These are phyloP conservation scores for Chlorella sp. DNA, from an alignment of 139 green algal species.

Conservation along the genomic window DNA sequence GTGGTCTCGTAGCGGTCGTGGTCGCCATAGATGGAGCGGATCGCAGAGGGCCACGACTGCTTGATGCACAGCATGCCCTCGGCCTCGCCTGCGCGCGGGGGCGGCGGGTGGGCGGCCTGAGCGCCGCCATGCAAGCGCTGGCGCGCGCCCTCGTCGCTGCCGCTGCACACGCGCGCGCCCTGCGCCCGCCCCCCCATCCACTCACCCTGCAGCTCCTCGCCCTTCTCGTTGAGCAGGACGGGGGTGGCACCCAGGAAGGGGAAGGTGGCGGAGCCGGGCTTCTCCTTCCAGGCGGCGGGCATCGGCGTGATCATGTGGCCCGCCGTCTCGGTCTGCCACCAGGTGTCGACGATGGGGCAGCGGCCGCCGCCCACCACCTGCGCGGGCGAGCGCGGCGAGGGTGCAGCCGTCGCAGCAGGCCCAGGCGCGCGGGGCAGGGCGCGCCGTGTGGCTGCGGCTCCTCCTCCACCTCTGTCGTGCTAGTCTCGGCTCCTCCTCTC, in stretches of 20 bases:
- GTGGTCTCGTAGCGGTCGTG: slow-evolving; percentile 77
- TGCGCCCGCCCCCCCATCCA: neutral
- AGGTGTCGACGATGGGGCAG: slow-evolving; percentile 96
- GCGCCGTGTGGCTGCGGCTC: too few species aligned
- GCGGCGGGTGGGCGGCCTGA: neutral
- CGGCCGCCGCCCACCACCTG: slow-evolving; percentile 61
- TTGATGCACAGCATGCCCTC: slow-evolving; percentile 64
- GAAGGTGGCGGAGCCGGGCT: slow-evolving; percentile 86
- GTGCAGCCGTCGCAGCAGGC: neutral
- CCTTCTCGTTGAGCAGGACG: slow-evolving; percentile 87
- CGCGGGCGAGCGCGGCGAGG: neutral
- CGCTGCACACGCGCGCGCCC: too few species aligned
- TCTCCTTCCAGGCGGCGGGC: slow-evolving; percentile 76
- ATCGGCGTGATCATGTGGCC: slow-evolving; percentile 89
- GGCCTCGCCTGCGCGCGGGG: slow-evolving; percentile 9
- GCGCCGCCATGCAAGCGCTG: too few species aligned
- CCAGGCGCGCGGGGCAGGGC: neutral
- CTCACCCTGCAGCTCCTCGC: slow-evolving; percentile 60
- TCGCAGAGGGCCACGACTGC: slow-evolving; percentile 86
- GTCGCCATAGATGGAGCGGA: slow-evolving; percentile 86
- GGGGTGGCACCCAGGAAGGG: slow-evolving; percentile 97
- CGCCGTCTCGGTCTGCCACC: slow-evolving; percentile 97
- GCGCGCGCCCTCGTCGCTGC: too few species aligned
- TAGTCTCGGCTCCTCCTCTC: too few species aligned
- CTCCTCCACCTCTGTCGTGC: too few species aligned